phyloP scores from a whole-genome alignment of 768 basidiomycete genomes.

The Leccinum rimulosum region DNA sequence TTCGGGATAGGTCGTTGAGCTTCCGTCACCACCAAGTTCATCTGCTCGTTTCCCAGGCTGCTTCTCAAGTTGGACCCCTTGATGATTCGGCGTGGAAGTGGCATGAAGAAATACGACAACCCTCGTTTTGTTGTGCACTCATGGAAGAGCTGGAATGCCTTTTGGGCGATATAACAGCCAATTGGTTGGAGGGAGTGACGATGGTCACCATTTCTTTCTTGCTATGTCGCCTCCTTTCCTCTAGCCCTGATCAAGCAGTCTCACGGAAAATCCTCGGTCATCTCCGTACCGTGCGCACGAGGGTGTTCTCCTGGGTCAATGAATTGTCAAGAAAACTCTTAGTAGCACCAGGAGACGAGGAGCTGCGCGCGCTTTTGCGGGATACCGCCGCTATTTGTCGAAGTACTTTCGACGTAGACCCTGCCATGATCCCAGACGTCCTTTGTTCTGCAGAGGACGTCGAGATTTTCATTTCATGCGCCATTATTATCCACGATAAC shows the following conservation, averaged over 20 bases:
- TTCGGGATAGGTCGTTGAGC: constrained; percentile 37
- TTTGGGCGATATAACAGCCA: not conserved
- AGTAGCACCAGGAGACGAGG: not conserved
- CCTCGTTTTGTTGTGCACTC: constrained; percentile 4
- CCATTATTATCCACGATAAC: constrained; percentile 3
- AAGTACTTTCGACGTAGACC: not conserved
- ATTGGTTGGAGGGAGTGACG: not conserved
- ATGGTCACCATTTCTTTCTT: not conserved
- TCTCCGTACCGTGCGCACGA: not conserved
- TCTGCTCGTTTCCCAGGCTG: constrained; percentile 40
- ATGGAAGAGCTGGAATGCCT: not conserved
- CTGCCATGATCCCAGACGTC: not conserved
- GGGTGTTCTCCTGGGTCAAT: not conserved
- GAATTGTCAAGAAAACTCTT: not conserved
- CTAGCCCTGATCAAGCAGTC: not conserved
- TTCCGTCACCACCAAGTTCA: constrained; percentile 41
- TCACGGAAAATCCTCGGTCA: not conserved
- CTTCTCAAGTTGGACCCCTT: constrained; percentile 40
- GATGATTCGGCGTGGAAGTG: constrained; percentile 2
- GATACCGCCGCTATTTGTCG: not conserved
- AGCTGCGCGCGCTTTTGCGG: not conserved
- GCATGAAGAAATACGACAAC: constrained; percentile 8
- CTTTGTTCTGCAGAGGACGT: not conserved
- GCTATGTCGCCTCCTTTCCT: not conserved
- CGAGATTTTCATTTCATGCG: not conserved